Evolutionary conservation across 2,329 filamentous ascomycete genomes (phyloP), one percentile per base, ranked within the genome.

Genomic region (Metarhizium guizhouense): DNA sequence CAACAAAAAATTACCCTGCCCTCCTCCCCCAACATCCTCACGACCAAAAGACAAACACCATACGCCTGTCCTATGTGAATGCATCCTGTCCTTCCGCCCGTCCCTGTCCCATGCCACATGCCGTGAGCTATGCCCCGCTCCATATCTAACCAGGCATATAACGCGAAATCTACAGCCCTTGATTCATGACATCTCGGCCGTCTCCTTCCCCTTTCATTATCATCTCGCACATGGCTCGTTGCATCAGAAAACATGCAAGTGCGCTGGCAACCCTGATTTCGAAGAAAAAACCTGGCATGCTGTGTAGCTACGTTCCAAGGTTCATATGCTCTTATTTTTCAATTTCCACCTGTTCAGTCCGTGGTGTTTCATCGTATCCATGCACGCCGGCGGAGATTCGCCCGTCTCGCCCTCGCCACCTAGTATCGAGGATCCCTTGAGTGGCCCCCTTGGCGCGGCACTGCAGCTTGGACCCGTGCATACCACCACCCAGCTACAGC

Each of bases 31-130:
- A n/a, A 16, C 20, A n/a, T 11, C 45, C 7, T 20, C 25, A 29
- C 11, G 30, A 18, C 25, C 32, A 11, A 29, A 48, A 48, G 25
- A 32, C 3, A 52, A 40, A 48, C 20, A 38, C 54, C 54, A 16
- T 52, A 52, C 54, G 54, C 54, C 54, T 20, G 16, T 55, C 47
- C 54, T n/a, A 55, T 55, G 48, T 52, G 34, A 36, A 52, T 55
- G 18, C 42, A 20, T 45, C 30, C 40, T 4, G 14, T 40, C 53
- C 52, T 30, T 54, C 32, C 38, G 18, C 20, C 36, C 38, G 32
- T 5, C 13, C 25, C 45, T n/a, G 10, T 48, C 14, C 45, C 45
- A 3, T 48, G 13, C 13, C 45, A 48, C 11, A n/a, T 51, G 53
- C 53, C 16, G 40, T 47, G 38, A 51, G 48, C 47, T 55, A n/a